Evolutionary conservation across 1,139 yeast genomes (phyloP), one percentile per base, ranked within the genome.

Genomic region (Diutina ranongensis): DNA sequence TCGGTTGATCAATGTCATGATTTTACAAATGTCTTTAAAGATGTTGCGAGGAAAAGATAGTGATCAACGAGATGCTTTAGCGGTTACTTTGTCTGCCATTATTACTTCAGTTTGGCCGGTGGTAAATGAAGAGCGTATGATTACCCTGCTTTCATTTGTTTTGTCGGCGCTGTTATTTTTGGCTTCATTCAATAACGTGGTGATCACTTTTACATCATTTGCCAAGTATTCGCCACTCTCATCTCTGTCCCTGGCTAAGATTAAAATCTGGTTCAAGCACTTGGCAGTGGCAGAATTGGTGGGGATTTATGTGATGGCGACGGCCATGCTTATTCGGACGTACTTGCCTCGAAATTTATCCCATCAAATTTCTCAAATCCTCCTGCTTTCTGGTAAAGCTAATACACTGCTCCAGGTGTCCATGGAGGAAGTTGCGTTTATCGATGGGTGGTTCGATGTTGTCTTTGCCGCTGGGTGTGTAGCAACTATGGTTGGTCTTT

Each of bases 391-490:
- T 10, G 57, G 65, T n/a, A 49, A 62, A 3, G 54, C 48, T 2
- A 40, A 53, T 8, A 46, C 55, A 21, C 56, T 57, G 28, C 54
- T 60, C 3, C 47, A 50, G 18, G 50, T 47, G 7, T 52, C 63
- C 16, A 53, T 54, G 40, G 32, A 21, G 3, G 81, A 79, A 51
- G 78, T 78, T 18, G 64, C 70, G 35, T 73, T 81, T 48, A 79
- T 87, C 32, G 95, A 88, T 56, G 65, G 72, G 31, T 83, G 94
- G 88, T 87, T 85, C 57, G 95, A 88, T 56, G 70, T 79, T 51
- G 75, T 85, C 28, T 86, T 80, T 63, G 76, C 80, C 12, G 48
- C 74, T 4, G 69, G 83, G 3, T 75, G 83, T 49, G 55, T 77
- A 1, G 54, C 68, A 2, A 78, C 89, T 0, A 38, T 38, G 31